Base-by-base conservation (phyloP, 2,329 filamentous ascomycete genomes). In the Curvularia lunata region DNA sequence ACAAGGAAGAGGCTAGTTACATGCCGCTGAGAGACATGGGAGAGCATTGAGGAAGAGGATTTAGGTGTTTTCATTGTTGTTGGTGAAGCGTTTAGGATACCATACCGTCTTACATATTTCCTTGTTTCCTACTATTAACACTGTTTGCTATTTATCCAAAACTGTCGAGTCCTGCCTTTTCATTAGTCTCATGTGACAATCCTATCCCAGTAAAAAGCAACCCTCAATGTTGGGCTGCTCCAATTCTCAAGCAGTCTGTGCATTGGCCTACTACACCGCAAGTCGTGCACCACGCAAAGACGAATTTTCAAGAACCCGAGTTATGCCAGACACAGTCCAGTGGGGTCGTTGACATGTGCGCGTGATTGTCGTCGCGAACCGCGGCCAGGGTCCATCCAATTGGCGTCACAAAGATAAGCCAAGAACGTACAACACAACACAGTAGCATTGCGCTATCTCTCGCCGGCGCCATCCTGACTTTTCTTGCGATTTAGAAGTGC, bases 1-100 rank as follows among this genome's bases (percentile, higher is more conserved):
- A 74, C 23, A 75, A 73, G 58, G 75, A 78, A 54, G 75, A 75
- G 56, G 73, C 66, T n/a, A 75, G 75, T 9, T 83, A 83, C 72
- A 78, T 82, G 57, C 80, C 77, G 50, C 56, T 83, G 54, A 73
- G 78, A 59, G 78, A 78, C 61, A 76, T 78, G 75, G 71, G 73
- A 2, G 76, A 77, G 52, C 65, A 67, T n/a, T 43, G 18, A 19
- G 16, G 21, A 18, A 19, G 13, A 34, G 25, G 12, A 19, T 28
- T 32, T 5, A 28, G n/a, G 8, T 27, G 10, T 18, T 34, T 9
- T 34, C 30, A n/a, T 27, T 23, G n/a, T 4, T 50, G 32, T 40
- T 50, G 50, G 52, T 48, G 19, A 48, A 51, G 37, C 46, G 49
- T 50, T 59, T 41, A 64, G 58, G 61, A 63, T 65, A 61, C 56